Conservation (phyloP, 1,284 basidiomycete species). For the Leccinum pachyderme region DNA sequence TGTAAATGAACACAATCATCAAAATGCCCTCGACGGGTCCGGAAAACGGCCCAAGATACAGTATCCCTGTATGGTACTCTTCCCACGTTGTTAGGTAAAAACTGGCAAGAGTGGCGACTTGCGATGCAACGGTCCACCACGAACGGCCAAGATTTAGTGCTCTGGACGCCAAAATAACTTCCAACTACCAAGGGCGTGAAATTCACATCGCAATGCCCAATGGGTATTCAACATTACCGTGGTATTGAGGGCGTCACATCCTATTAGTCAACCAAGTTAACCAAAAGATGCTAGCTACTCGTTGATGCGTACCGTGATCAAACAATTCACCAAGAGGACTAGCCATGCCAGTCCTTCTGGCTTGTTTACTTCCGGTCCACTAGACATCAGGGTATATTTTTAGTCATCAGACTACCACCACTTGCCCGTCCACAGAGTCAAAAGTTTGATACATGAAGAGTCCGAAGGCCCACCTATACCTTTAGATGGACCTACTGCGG, state of each 20-base stretch:
- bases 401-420: not conserved
- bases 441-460: slow-evolving; percentile 92
- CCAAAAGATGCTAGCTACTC: not conserved
- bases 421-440: slow-evolving; percentile 85
- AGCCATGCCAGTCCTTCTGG: slow-evolving; percentile 91
- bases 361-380: slow-evolving; percentile 76
- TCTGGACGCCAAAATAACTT: slow-evolving; percentile 78
- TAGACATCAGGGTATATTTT: not conserved
- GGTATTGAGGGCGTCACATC: slow-evolving; percentile 92
- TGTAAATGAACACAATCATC: slow-evolving; percentile 78
- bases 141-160: slow-evolving; percentile 92
- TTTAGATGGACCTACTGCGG: slow-evolving; percentile 2
- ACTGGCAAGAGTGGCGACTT: slow-evolving; percentile 85
- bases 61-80: slow-evolving; percentile 91
- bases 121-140: slow-evolving; percentile 93
- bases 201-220: not conserved
- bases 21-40: slow-evolving; percentile 97
- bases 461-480: slow-evolving; percentile 78
- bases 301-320: slow-evolving; percentile 74
- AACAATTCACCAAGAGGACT: slow-evolving; percentile 96
- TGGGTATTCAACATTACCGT: slow-evolving; percentile 54
- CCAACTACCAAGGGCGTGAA: slow-evolving; percentile 54
- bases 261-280: slow-evolving; percentile 35
- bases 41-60: slow-evolving; percentile 90
- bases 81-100: slow-evolving; percentile 99